A percentile compares a stretch with the other conserved stretches of the same genome.
Conservation (phyloP, 2,329 filamentous ascomycete species). For the Fusarium sp. region DNA sequence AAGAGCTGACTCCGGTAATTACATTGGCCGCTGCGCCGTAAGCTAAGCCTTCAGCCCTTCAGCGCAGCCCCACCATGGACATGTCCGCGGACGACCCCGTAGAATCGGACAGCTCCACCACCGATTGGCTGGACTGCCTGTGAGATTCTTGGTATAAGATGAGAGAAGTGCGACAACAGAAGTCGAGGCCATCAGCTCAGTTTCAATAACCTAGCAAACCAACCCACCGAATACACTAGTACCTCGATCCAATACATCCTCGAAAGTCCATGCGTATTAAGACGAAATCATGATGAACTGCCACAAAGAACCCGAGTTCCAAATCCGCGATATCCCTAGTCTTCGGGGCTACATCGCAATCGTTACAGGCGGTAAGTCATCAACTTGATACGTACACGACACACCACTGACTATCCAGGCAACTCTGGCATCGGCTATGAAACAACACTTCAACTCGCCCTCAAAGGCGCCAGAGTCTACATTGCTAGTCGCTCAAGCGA, state of each 20-base stretch:
- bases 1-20: neutral
- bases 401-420: neutral
- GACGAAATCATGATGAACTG: conserved; percentile 8
- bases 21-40: neutral
- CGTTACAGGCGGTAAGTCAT: conserved; percentile 33
- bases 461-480: conserved; percentile 32
- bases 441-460: conserved; percentile 32
- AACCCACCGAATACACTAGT: too few relatives aligned
- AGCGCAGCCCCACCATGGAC: conserved; percentile 19
- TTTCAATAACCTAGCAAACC: neutral
- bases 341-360: conserved; percentile 35
- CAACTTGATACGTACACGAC: accelerated
- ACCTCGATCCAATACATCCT: accelerated
- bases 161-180: neutral
- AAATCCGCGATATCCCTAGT: conserved; percentile 30
- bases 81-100: conserved; percentile 31
- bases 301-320: conserved; percentile 16
- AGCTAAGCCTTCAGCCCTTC: conserved; percentile 1
- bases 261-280: neutral
- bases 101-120: neutral
- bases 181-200: neutral
- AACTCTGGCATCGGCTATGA: conserved; percentile 40
- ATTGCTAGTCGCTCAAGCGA: conserved; percentile 36
- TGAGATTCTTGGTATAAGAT: conserved; percentile 4
- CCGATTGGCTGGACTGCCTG: conserved; percentile 3